Evolutionary conservation across 2,329 filamentous ascomycete genomes (phyloP).

Genomic region (Botrytis deweyae): DNA sequence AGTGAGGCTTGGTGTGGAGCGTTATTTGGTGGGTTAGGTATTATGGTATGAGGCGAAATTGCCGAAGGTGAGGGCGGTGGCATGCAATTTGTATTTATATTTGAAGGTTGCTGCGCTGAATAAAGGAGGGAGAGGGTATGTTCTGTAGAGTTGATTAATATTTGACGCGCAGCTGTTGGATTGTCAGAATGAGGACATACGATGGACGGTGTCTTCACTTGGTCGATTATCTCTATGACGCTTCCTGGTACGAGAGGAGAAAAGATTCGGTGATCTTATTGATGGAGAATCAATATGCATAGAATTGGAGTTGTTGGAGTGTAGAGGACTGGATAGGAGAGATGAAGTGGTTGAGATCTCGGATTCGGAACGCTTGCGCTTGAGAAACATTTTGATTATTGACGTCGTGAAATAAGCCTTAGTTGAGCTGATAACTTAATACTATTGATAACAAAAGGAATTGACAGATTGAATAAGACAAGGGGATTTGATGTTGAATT

Average conservation of each 20-base stretch:
- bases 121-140: constrained; percentile 59
- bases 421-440: background rate
- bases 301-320: constrained; percentile 41
- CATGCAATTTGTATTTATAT: constrained; percentile 29
- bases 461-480: background rate
- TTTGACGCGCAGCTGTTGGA: background rate
- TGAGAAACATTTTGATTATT: constrained; percentile 49
- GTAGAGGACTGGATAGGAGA: constrained; percentile 42
- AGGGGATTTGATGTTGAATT: constrained; percentile 7
- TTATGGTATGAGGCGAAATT: constrained; percentile 26
- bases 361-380: constrained; percentile 63
- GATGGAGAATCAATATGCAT: constrained; percentile 39
- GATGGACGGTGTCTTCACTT: constrained; percentile 49
- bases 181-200: constrained; percentile 28
- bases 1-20: constrained; percentile 51
- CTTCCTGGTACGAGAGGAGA: constrained; percentile 60
- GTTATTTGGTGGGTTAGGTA: constrained; percentile 27
- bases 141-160: constrained; percentile 33
- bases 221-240: constrained; percentile 59
- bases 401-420: background rate
- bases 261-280: constrained; percentile 44
- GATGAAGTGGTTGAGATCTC: constrained; percentile 52
- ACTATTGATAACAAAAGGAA: background rate
- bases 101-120: constrained; percentile 50
- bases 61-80: constrained; percentile 25